Evolutionary conservation across 306 rosid genomes (phyloP), one percentile per base, ranked within the genome.

Genomic region (Vicia villosa): DNA sequence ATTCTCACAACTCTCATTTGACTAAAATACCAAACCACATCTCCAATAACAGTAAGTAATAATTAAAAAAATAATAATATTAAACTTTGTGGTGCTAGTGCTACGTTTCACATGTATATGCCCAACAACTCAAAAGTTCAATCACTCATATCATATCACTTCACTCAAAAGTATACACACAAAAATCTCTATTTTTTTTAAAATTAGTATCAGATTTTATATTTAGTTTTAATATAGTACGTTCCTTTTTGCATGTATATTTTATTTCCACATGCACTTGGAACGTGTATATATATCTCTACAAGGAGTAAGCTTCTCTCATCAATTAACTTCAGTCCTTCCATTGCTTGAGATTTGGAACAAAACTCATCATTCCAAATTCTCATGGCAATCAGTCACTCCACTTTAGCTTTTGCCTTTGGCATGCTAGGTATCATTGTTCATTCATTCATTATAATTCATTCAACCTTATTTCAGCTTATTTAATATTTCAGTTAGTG

Each of bases 351-450:
- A 54, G 17, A 26, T 34, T 34, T 34, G 38, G 38, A 34, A 34
- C 2, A 34, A 7, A 7, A 8, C 0, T 34, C 2, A 0, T 6
- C 38, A 6, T 7, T 34, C 38, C 38, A 34, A 34, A 34, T 34
- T 34, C 38, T 34, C 12, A 85, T 91, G 91, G 74, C 88, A 4
- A 10, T 74, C 9, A 58, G 71, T 49, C 80, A 81, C 37, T 78
- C 28, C 61, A 72, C 80, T 28, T 80, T 84, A 84, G 74, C 88
- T 49, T 78, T 87, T 74, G 70, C 88, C 61, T 92, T 92, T 73
- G 97, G 97, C 68, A 72, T 92, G 69, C 81, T 92, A 4, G 97
- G 97, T 91, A 81, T 10, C 59, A 52, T 52, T 20, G 19, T 30
- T 19, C 30, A 20, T 51, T 6, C 58, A 51, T 7, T 34, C 38